phyloP scores from a whole-genome alignment of 2,329 filamentous ascomycete genomes.

The Neurospora crassa region DNA sequence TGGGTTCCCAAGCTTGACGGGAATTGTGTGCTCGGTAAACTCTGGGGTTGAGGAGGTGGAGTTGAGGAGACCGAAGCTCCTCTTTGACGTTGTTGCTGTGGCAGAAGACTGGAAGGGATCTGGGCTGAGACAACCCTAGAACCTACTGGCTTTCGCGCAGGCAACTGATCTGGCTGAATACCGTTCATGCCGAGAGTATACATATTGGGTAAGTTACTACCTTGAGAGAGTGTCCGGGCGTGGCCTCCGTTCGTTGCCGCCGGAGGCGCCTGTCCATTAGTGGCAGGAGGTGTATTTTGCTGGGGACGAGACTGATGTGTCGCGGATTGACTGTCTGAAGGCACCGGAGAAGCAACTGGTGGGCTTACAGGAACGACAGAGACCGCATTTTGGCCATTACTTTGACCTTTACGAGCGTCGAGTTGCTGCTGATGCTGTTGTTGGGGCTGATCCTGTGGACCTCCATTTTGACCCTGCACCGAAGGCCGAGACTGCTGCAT shows the following conservation, averaged over 20 bases:
- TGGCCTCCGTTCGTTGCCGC: neutral
- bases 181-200: neutral
- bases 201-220: neutral
- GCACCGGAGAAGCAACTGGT: neutral
- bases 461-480: conserved; percentile 1
- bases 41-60: neutral
- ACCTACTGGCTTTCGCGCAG: conserved; percentile 12
- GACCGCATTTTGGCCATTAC: neutral
- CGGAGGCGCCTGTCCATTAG: neutral
- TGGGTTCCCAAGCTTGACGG: neutral
- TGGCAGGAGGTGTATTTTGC: conserved; percentile 9
- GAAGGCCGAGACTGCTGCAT: conserved; percentile 4
- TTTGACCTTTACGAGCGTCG: neutral
- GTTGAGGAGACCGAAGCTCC: conserved; percentile 7
- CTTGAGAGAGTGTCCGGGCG: neutral
- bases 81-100: conserved; percentile 2
- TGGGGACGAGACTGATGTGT: conserved; percentile 10
- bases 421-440: neutral
- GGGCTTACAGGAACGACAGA: neutral
- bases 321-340: conserved; percentile 3
- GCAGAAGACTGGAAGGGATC: neutral
- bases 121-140: neutral
- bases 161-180: conserved; percentile 1
- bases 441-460: neutral
- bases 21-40: neutral